A percentile compares a stretch with the other conserved stretches of the same genome.
These are phyloP conservation scores for Taphrina betulina DNA, from an alignment of 1,139 yeast genomes.

Conservation along the genomic window DNA sequence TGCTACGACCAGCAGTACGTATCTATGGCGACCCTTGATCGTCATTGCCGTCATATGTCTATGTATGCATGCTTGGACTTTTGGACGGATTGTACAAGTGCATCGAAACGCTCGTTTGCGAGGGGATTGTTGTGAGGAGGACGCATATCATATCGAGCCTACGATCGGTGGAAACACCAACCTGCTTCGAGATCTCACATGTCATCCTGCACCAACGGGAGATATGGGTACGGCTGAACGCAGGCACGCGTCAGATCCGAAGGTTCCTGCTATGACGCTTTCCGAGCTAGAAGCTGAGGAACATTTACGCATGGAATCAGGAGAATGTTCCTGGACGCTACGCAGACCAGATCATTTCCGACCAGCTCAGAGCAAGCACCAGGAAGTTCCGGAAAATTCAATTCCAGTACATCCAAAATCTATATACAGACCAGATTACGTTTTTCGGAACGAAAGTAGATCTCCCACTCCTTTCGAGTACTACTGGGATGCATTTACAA, in stretches of 20 bases:
- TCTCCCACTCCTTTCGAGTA: background rate
- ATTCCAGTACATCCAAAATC: background rate
- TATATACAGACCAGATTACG: no score
- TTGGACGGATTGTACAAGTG: background rate
- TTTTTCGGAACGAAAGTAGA: no score
- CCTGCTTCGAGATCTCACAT: no score
- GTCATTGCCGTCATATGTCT: background rate
- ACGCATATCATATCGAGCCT: background rate
- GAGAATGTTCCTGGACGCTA: background rate
- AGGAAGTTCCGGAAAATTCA: background rate
- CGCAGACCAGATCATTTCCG: no score
- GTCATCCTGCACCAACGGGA: no score
- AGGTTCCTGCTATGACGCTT: background rate
- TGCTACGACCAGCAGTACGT: background rate
- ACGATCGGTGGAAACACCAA: background rate
- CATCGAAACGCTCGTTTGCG: background rate
- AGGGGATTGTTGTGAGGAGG: background rate
- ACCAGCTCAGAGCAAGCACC: background rate
- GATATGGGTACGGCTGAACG: no score
- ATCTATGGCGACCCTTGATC: slow-evolving; percentile 3
- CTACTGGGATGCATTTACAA: background rate
- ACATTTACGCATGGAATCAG: background rate
- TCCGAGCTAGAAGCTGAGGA: background rate
- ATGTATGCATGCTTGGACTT: slow-evolving; percentile 6
- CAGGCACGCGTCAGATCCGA: background rate